Percentiles rank a stretch among this genome's conserved stretches.
These are phyloP conservation scores for Populus simonii DNA, from an alignment of 345 rosid species.

Conservation along the genomic window DNA sequence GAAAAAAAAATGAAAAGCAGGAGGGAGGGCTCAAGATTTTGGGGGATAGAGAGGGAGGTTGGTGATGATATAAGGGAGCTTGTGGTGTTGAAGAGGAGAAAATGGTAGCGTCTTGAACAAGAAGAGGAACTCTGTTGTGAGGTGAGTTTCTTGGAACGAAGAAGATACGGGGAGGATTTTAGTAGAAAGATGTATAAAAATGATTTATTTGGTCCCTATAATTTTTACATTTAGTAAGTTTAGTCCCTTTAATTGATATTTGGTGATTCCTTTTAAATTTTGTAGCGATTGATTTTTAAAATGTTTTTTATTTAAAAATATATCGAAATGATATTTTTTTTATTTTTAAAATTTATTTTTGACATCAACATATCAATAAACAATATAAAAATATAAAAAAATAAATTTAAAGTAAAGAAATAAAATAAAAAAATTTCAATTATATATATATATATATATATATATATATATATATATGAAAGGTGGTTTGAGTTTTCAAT, in stretches of 20 bases:
- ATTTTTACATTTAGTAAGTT: background rate
- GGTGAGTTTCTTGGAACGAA: background rate
- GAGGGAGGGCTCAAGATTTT: background rate
- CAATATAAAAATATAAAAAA: too few species aligned
- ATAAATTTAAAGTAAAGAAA: too few species aligned
- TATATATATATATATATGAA: too few species aligned
- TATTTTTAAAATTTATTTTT: too few species aligned
- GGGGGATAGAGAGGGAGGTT: background rate
- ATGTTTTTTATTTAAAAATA: too few species aligned
- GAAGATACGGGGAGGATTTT: background rate
- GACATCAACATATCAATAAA: accelerated
- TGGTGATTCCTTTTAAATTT: too few species aligned
- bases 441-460: too few species aligned
- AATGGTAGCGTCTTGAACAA: background rate
- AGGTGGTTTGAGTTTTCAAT: too few species aligned
- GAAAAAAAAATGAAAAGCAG: background rate
- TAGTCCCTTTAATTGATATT: background rate
- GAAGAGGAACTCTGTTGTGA: background rate
- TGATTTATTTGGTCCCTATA: background rate
- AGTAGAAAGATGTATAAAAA: background rate
- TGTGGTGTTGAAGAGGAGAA: background rate
- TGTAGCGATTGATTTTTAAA: too few species aligned
- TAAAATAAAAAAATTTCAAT: too few species aligned
- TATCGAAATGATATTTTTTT: too few species aligned
- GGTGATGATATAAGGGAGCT: background rate